A percentile compares a stretch with the other conserved stretches of the same genome.
phyloP scores from a whole-genome alignment of 1,284 basidiomycete species.

The Ustilago xerochloae region DNA sequence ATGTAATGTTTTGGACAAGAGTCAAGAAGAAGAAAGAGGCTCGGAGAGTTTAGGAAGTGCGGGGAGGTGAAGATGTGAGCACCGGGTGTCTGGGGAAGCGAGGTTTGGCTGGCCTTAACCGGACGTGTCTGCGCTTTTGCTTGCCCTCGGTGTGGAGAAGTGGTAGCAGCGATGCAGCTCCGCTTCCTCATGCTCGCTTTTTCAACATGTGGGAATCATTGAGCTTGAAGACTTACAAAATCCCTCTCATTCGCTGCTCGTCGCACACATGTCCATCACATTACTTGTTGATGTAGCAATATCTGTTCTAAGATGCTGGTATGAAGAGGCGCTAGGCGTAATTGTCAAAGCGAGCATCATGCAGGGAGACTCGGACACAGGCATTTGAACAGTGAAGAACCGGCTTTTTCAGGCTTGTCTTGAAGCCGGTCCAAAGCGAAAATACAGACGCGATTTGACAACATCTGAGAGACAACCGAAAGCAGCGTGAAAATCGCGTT shows the following conservation, averaged over 20 bases:
- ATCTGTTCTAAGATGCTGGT: too few species aligned
- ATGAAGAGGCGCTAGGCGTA: background rate
- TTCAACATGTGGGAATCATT: too few species aligned
- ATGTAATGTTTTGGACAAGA: background rate
- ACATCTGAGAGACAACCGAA: conserved; percentile 1
- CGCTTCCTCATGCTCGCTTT: too few species aligned
- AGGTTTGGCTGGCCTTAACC: conserved; percentile 2
- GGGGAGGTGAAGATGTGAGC: background rate
- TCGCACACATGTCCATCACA: too few species aligned
- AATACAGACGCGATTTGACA: conserved; percentile 19
- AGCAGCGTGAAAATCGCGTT: conserved; percentile 17
- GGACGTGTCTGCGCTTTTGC: conserved; percentile 1
- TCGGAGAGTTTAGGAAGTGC: conserved; percentile 15
- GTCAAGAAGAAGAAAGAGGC: background rate
- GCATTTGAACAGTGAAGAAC: conserved; percentile 2
- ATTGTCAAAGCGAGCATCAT: background rate
- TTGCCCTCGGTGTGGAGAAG: conserved; percentile 7
- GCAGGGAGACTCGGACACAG: background rate
- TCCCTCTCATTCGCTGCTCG: too few species aligned
- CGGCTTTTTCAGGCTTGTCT: conserved; percentile 39
- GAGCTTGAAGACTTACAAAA: too few species aligned
- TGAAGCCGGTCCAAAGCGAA: conserved; percentile 13
- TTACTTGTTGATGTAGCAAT: too few species aligned
- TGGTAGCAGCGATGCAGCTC: background rate
- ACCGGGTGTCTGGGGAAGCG: conserved; percentile 1